Evolutionary conservation across 345 rosid species (phyloP), one percentile per base, ranked within the genome.

Genomic region (Brassica rapa): DNA sequence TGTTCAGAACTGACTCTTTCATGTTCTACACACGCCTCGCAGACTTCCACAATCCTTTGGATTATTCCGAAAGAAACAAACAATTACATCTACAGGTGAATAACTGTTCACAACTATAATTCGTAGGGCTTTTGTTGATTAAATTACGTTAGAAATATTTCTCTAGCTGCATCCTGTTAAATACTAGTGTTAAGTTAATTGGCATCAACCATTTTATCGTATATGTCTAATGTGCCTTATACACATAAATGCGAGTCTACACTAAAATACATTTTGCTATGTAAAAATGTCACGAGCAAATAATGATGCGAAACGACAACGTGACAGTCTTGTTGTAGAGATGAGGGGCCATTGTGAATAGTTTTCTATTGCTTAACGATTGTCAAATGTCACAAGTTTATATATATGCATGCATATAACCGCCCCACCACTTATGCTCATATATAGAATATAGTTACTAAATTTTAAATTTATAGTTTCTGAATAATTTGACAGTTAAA

Each of bases 1-100:
- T 74, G 75, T 74, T 37, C 75, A 62, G 68, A 70, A 75, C 83
- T 80, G 80, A 69, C 83, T 72, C 79, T 74, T 69, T 68, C 79
- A 55, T 69, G 37, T 70, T 68, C 65, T 49, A 68, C 79, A 80
- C 79, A 80, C 68, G 66, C 79, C 78, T 80, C 79, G 25, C 21
- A 79, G 32, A 68, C 62, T 73, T 78, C 66, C 77, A n/a, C 69
- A 49, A 5, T 80, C 75, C 37, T 62, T 53, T 29, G n/a, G 39
- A 46, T 73, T 53, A 29, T 49, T 79, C 74, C 35, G 10, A n/a
- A 4, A 29, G 4, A 27, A 46, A 32, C 2, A 39, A 43, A 55
- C 59, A 46, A 32, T 8, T 15, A 46, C 4, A 39, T 9, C 10
- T 23, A 55, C 7, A 62, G 19, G 5, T 12, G 30, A 51, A 27